Base-by-base conservation (phyloP, 352 stramenopile genomes). In the Phytophthora nicotianae region DNA sequence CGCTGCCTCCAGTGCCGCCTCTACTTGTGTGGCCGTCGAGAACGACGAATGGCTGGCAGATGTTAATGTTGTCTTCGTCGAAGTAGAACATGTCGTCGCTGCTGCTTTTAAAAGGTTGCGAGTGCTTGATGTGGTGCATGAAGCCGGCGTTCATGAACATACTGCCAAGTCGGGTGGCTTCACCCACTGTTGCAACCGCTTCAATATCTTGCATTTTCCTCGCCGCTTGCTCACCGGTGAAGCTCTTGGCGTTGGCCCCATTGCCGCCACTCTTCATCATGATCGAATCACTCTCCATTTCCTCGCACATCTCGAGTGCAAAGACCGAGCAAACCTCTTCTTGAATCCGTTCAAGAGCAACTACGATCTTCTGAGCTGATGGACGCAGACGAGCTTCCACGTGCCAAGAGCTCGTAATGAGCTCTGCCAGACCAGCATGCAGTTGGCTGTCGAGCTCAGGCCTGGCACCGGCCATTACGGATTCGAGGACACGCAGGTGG, bases 141-240 rank as follows among this genome's bases (percentile, higher is more conserved):
- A 80, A 74, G 1, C 79, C 76, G 4, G 78, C 65, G 43, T 81
- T 77, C 78, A 87, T 85, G 46, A 88, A 74, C 53, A 77, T 75
- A 29, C 86, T 87, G 9, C 79, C 79, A 4, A 89, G 40, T 2
- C 79, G 79, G 11, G 74, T 62, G 0, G 62, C 77, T 62, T 89
- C 80, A 10, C 59, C 65, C 4, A 68, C 55, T 1, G 56, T 72
- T 3, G 64, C 61, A 5, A 84, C 77, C 16, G 78, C 81, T 17
- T 70, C 60, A 11, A 78, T 67, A 0, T 76, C 73, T 43, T 82
- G 61, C 72, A 87, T 81, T 19, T 66, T 70, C 9, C 75, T 63
- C 7, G 64, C 35, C 0, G 51, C 62, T 5, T 69, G 40, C 7
- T 70, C 54, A 0, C 74, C 74, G 0, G 55, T 53, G n/a, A 82